Percentiles rank a stretch among this genome's conserved stretches.
phyloP scores from a whole-genome alignment of 768 basidiomycete genomes.

The Sutorius australiensis region DNA sequence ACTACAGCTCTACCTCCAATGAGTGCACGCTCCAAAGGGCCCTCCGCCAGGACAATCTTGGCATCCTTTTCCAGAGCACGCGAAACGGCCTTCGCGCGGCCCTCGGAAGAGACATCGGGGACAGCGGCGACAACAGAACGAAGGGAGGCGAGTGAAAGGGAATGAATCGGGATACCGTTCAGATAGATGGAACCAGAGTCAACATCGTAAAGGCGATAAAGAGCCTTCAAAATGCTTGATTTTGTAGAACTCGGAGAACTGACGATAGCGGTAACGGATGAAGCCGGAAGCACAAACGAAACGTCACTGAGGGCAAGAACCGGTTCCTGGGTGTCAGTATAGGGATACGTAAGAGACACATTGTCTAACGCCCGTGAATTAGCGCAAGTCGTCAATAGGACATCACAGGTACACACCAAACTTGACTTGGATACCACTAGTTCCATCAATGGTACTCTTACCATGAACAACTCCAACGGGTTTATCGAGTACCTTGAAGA shows the following conservation, averaged over 20 bases:
- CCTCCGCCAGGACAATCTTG: conserved; percentile 26
- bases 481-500: conserved; percentile 77
- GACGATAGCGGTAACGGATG: conserved; percentile 85
- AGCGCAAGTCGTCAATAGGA: neutral
- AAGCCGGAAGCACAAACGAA: conserved; percentile 85
- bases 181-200: conserved; percentile 75
- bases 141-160: conserved; percentile 78
- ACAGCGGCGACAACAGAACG: conserved; percentile 85
- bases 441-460: conserved; percentile 66
- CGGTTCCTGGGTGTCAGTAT: conserved; percentile 50
- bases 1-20: conserved; percentile 23
- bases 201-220: conserved; percentile 92
- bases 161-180: conserved; percentile 83
- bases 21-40: conserved; percentile 18
- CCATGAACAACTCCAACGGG: conserved; percentile 83
- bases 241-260: conserved; percentile 82
- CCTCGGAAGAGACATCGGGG: conserved; percentile 61
- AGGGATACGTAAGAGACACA: conserved; percentile 76
- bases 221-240: conserved; percentile 77
- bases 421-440: conserved; percentile 76
- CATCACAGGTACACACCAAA: conserved; percentile 55
- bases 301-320: conserved; percentile 66
- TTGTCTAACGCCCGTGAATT: conserved; percentile 48
- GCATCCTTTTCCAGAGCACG: conserved; percentile 24
- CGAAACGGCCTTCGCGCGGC: conserved; percentile 22